Percentiles rank a stretch among this genome's conserved stretches.
Conservation (phyloP, 2,329 filamentous ascomycete species). For the Microdochium nivale region DNA sequence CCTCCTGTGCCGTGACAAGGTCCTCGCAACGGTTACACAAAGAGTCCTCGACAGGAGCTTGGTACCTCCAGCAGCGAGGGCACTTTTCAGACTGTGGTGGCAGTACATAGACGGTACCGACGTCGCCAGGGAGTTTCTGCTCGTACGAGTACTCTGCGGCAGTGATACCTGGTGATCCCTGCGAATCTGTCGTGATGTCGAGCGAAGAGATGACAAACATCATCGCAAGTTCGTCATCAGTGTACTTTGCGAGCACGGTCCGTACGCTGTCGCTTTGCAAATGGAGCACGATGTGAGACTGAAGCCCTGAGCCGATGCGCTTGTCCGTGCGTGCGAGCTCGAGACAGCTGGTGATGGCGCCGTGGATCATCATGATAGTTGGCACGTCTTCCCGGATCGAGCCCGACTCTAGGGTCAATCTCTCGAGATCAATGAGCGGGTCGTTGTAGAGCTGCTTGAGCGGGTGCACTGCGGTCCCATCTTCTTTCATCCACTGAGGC, state of each 20-base stretch:
- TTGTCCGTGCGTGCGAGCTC: constrained; percentile 67
- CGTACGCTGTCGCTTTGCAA: constrained; percentile 8
- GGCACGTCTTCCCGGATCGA: constrained; percentile 33
- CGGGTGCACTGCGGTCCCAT: constrained; percentile 28
- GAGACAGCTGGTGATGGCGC: constrained; percentile 64
- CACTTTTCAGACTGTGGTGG: constrained; percentile 61
- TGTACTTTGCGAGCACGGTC: constrained; percentile 27
- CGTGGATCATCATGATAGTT: constrained; percentile 45
- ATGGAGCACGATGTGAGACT: constrained; percentile 42
- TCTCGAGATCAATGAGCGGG: constrained; percentile 29
- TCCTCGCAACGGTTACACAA: constrained; percentile 69
- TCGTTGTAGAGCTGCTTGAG: constrained; percentile 37
- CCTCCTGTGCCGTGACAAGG: constrained; percentile 34
- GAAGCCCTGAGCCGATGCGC: constrained; percentile 69
- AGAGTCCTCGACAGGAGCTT: constrained; percentile 54
- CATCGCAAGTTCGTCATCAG: constrained; percentile 42
- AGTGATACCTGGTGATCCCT: constrained; percentile 5
- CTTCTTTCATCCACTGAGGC: constrained; percentile 52
- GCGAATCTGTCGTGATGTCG: constrained; percentile 24
- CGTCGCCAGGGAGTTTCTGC: constrained; percentile 27
- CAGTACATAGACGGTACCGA: constrained; percentile 32
- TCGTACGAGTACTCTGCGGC: constrained; percentile 30
- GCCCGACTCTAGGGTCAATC: constrained; percentile 27
- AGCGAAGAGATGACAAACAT: constrained; percentile 66
- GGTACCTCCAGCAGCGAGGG: constrained; percentile 80